A percentile compares a stretch with the other conserved stretches of the same genome.
These are phyloP conservation scores for Acacia confusa DNA, from an alignment of 306 rosid genomes.

Conservation along the genomic window DNA sequence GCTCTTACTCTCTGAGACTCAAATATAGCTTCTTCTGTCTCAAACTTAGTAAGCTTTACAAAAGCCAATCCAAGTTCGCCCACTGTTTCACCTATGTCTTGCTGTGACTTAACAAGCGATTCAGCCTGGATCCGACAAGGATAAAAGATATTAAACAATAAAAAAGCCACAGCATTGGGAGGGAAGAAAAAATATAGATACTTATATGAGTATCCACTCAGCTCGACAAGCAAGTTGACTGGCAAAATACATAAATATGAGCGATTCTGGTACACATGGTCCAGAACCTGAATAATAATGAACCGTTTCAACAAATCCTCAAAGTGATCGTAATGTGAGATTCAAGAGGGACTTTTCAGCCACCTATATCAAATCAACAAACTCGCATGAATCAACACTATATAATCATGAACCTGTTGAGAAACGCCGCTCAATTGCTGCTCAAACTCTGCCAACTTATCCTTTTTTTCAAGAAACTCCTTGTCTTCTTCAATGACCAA, in stretches of 20 bases:
- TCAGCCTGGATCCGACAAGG: slow-evolving; percentile 65
- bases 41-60: slow-evolving; percentile 87
- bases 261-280: background rate
- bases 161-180: background rate
- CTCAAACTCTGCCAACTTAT: slow-evolving; percentile 71
- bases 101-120: slow-evolving; percentile 91
- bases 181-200: background rate
- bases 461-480: slow-evolving; percentile 81
- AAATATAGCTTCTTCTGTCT: slow-evolving; percentile 72
- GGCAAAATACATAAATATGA: background rate
- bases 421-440: slow-evolving; percentile 70
- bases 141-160: background rate
- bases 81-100: slow-evolving; percentile 93
- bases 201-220: background rate
- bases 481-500: slow-evolving; percentile 83
- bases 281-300: slow-evolving; percentile 23
- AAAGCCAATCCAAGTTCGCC: slow-evolving; percentile 90
- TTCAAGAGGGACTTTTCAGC: slow-evolving; percentile 16
- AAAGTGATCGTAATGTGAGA: slow-evolving; percentile 2
- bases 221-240: slow-evolving; percentile 1
- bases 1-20: slow-evolving; percentile 73
- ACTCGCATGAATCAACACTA: background rate
- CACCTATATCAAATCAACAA: background rate
- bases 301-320: slow-evolving; percentile 20
- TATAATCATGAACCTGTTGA: slow-evolving; percentile 61